phyloP scores from a whole-genome alignment of 176 grass and related monocot species.

The Aechmea fasciata region DNA sequence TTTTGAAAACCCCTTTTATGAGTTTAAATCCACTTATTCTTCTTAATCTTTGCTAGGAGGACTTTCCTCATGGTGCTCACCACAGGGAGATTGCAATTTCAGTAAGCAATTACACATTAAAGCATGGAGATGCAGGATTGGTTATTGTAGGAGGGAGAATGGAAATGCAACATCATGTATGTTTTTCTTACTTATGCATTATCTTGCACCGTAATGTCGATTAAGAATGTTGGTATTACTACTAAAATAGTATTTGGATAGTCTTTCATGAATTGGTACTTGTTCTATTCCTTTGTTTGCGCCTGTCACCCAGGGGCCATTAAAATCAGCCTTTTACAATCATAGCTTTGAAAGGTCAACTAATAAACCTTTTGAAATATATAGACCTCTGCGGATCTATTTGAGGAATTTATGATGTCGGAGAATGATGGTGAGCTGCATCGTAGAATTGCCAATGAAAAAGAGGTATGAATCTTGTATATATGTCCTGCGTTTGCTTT shows the following conservation, averaged over 20 bases:
- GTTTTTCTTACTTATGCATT: neutral
- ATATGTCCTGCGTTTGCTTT: neutral
- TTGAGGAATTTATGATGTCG: slow-evolving; percentile 65
- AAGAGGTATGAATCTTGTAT: slow-evolving; percentile 48
- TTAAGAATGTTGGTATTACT: neutral
- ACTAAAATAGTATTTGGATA: neutral
- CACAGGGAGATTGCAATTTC: slow-evolving; percentile 80
- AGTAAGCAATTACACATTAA: slow-evolving; percentile 81
- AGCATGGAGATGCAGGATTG: slow-evolving; percentile 81
- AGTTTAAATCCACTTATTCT: neutral
- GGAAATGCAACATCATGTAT: slow-evolving; percentile 94
- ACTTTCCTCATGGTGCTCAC: slow-evolving; percentile 72
- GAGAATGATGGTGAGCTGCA: slow-evolving; percentile 34
- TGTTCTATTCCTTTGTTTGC: neutral
- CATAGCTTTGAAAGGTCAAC: neutral
- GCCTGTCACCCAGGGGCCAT: too few relatives aligned
- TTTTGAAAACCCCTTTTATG: neutral
- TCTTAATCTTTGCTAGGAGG: slow-evolving; percentile 25
- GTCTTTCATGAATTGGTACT: neutral
- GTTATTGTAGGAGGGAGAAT: slow-evolving; percentile 81
- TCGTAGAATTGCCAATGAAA: slow-evolving; percentile 56
- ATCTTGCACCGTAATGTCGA: neutral
- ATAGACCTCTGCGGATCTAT: slow-evolving; percentile 57
- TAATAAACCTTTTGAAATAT: neutral
- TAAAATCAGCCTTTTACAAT: neutral